Evolutionary conservation across 371 early-diverging fungal genomes (phyloP), one percentile per base, ranked within the genome.

Genomic region (Gilbertella persicaria): DNA sequence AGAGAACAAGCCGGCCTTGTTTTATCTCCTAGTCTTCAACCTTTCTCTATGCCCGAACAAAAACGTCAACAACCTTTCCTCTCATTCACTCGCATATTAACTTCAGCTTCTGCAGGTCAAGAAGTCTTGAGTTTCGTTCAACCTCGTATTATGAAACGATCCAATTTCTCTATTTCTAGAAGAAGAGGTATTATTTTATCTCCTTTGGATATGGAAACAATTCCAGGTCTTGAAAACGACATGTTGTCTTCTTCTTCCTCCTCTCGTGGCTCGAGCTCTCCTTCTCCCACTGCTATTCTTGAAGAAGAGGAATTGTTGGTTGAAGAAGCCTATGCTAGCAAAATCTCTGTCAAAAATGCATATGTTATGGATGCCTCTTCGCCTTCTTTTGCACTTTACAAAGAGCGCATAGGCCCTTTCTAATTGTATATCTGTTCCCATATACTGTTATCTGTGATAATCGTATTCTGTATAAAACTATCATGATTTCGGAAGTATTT

Each of bases 131-230:
- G 6, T 21, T 26, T 23, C 37, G 20, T 25, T 37, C 24, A 33
- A 20, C 36, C 50, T 8, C 41, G 52, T 16, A 30, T 29, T 16
- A 17, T 45, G 5, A 50, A 30, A 16, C 40, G 17, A 10, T 46
- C 50, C 3, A 35, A 23, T 6, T 39, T 53, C 14, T 40, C 60
- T 5, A 48, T 60, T 7, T 64, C 60, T 3, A 55, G 60, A 8
- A 45, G 65, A 52, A 36, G 65, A 60, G 65, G 65, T 19, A 26
- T 64, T 13, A 40, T 60, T 4, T 44, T 64, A 13, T 56, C 56
- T 30, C 56, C 47, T 8, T 26, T 64, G 5, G 53, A 55, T 10
- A 40, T 55, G 1, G 55, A 52, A 7, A 25, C 38, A 3, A 40
- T 55, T 2, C 60, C 56, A n/a, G 29, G 20, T 9, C 53, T 60